Evolutionary conservation across 2,329 filamentous ascomycete species (phyloP).

Genomic region (Huntiella omanensis): DNA sequence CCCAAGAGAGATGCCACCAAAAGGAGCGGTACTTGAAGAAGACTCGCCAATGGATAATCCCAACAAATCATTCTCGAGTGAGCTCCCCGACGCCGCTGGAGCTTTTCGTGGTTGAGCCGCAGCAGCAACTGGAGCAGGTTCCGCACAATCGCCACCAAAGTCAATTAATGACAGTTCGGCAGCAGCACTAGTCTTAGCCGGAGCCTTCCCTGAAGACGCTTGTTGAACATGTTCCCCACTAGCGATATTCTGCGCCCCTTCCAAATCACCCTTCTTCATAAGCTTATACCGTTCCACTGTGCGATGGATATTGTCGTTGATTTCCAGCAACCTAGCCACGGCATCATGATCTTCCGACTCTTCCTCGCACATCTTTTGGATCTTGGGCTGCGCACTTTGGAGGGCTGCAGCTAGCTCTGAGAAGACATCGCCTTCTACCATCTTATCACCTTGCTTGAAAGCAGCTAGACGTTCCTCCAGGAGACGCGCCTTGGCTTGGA

Average conservation of each 20-base stretch:
- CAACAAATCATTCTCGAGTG: conserved; percentile 70
- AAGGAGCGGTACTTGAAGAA: conserved; percentile 26
- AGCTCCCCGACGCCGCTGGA: conserved; percentile 30
- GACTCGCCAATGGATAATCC: conserved; percentile 61
- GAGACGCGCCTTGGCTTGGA: conserved; percentile 85
- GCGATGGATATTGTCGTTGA: conserved; percentile 96
- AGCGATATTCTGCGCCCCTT: conserved; percentile 65
- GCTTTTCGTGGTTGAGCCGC: conserved; percentile 17
- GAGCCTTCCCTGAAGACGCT: not conserved
- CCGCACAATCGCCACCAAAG: conserved; percentile 45
- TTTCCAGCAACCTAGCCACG: conserved; percentile 84
- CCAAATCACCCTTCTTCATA: conserved; percentile 85
- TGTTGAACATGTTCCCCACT: conserved; percentile 42
- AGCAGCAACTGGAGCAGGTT: conserved; percentile 27
- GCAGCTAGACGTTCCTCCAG: conserved; percentile 83
- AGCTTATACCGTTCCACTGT: conserved; percentile 91
- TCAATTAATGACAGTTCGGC: conserved; percentile 87
- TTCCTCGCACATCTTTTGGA: conserved; percentile 98
- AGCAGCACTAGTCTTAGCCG: conserved; percentile 28
- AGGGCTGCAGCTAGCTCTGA: conserved; percentile 78
- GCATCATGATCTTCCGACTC: conserved; percentile 94
- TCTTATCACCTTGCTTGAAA: conserved; percentile 62
- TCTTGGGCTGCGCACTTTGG: conserved; percentile 90
- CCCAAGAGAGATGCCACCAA: conserved; percentile 69
- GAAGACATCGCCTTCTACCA: conserved; percentile 48